A percentile compares a stretch with the other conserved stretches of the same genome.
Evolutionary conservation across 1,284 basidiomycete genomes (phyloP).

Genomic region (Pseudozyma pruni): DNA sequence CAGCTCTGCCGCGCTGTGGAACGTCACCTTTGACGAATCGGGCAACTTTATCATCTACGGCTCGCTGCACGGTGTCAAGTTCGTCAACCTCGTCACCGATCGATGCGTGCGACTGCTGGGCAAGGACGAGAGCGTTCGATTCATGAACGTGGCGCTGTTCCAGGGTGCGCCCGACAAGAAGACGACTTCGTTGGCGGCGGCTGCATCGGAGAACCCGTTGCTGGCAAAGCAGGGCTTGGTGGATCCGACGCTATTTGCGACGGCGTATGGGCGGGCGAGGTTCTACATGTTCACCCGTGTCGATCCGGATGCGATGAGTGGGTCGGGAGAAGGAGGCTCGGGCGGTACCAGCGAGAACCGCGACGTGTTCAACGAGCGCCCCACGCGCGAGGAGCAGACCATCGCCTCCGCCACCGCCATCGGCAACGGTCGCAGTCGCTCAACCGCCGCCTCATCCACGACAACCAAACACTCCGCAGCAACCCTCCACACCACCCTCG

Average conservation of each 20-base stretch:
- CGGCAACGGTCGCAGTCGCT: slow-evolving; percentile 16
- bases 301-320: slow-evolving; percentile 72
- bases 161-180: slow-evolving; percentile 91
- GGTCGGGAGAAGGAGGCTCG: slow-evolving; percentile 71
- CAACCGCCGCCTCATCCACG: neutral
- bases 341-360: slow-evolving; percentile 77
- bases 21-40: slow-evolving; percentile 95
- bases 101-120: slow-evolving; percentile 89
- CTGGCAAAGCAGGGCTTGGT: slow-evolving; percentile 75
- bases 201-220: slow-evolving; percentile 93
- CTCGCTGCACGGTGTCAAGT: slow-evolving; percentile 93
- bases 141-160: slow-evolving; percentile 87
- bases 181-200: slow-evolving; percentile 82
- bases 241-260: slow-evolving; percentile 92
- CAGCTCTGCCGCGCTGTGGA: slow-evolving; percentile 50
- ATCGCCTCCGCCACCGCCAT: slow-evolving; percentile 77
- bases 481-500: slow-evolving; percentile 92
- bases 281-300: slow-evolving; percentile 95
- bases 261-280: slow-evolving; percentile 90
- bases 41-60: slow-evolving; percentile 93
- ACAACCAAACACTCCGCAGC: slow-evolving; percentile 69
- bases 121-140: slow-evolving; percentile 92
- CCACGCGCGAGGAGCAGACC: slow-evolving; percentile 95
- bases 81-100: slow-evolving; percentile 93
- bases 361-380: slow-evolving; percentile 98